Base-by-base conservation (phyloP, 2,329 filamentous ascomycete species). In the Dactylellina drechsleri region DNA sequence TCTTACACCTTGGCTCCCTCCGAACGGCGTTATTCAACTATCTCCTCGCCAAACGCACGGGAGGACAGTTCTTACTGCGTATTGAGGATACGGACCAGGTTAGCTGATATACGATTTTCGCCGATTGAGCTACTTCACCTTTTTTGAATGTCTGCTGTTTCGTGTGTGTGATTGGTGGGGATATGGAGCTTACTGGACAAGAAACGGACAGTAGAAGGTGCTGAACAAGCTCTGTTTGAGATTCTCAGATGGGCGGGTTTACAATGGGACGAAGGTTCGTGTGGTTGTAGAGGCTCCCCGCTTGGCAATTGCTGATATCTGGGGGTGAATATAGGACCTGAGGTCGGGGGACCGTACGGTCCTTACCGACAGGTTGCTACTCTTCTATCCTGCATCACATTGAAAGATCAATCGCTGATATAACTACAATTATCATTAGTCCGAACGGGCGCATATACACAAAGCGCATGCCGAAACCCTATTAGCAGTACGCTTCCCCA, bases 1-100 rank as follows among this genome's bases (percentile, higher is more conserved):
- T 94, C 79, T 86, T 99, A 23, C 95, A 99, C 82, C 85, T 99
- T 12, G 95, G 95, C 2, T 97, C 93, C 0, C 82, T 99, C 41
- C 87, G 95, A 71, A 99, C 95, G 0, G 96, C 96, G 0, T 83
- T 99, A n/a, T 98, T 93, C 84, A 98, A 97, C 80, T 97, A 94
- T 78, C 84, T 99, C 3, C 86, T 96, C n/a, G 93, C 95, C 0
- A 91, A 90, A 79, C 88, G 90, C 1, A 97, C 95, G 0, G 90
- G 91, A 3, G 95, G 95, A 5, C 91, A 96, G 81, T 99, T 99
- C 79, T 83, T 99, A 10, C 84, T 99, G 58, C 89, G 95, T 8
- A 89, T 99, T 77, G 95, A 99, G 83, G 95, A 99, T 81, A 99
- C 95, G 3, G 95, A 98, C 82, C 91, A 92, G 86, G 91, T 93